Conservation (phyloP, 768 basidiomycete genomes). For the Paxillus ammoniavirescens region DNA sequence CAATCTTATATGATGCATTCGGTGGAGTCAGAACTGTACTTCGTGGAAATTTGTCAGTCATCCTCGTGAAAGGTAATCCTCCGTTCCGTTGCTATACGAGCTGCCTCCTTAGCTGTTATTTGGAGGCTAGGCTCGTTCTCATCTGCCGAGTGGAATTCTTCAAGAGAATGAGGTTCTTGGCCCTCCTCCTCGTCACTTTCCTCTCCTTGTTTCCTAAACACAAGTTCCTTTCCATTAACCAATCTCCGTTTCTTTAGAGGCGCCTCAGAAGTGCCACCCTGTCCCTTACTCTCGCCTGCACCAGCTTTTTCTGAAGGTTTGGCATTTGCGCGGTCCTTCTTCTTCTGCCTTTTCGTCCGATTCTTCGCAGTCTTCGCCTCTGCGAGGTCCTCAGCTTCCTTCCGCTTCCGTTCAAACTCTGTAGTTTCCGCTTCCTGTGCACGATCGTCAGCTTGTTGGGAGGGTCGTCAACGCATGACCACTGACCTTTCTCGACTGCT, state of each 20-base stretch:
- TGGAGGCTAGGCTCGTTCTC: slow-evolving; percentile 3
- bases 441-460: background rate
- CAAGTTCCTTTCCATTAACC: slow-evolving; percentile 72
- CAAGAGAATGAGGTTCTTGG: background rate
- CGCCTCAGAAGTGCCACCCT: slow-evolving; percentile 29
- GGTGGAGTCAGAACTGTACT: background rate
- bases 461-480: background rate
- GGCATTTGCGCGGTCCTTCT: slow-evolving; percentile 70
- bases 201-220: slow-evolving; percentile 54
- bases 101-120: slow-evolving; percentile 8
- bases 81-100: slow-evolving; percentile 31
- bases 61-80: slow-evolving; percentile 53
- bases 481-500: slow-evolving; percentile 70
- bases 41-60: slow-evolving; percentile 30
- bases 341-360: slow-evolving; percentile 89
- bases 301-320: slow-evolving; percentile 32
- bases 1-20: no score
- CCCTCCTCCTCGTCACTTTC: slow-evolving; percentile 40
- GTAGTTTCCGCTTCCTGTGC: slow-evolving; percentile 64
- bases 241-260: slow-evolving; percentile 80
- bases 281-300: slow-evolving; percentile 25
- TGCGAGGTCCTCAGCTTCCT: slow-evolving; percentile 64
- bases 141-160: slow-evolving; percentile 1
- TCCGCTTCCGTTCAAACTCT: slow-evolving; percentile 76
- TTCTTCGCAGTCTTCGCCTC: slow-evolving; percentile 96